phyloP scores from a whole-genome alignment of 2,329 filamentous ascomycete genomes.

The Graphilbum fragrans region DNA sequence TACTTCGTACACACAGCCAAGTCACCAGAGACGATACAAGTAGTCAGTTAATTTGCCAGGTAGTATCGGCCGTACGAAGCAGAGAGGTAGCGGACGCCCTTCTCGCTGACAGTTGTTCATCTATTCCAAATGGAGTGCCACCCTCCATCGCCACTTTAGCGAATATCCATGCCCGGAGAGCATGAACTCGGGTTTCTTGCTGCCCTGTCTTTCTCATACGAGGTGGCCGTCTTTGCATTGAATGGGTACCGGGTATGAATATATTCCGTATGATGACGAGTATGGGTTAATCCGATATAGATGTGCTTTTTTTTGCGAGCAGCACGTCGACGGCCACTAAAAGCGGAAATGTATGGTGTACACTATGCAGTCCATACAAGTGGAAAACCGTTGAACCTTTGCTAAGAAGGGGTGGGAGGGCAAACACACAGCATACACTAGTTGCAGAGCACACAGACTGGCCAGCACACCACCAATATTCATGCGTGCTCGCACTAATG shows the following conservation, averaged over 20 bases:
- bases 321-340: too few relatives aligned
- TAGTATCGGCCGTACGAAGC: conserved; percentile 8
- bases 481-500: too few relatives aligned
- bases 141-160: too few relatives aligned
- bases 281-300: background rate
- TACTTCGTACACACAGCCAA: background rate
- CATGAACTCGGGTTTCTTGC: too few relatives aligned
- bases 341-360: too few relatives aligned
- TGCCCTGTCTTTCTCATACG: background rate
- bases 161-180: too few relatives aligned
- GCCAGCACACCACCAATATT: too few relatives aligned
- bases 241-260: background rate
- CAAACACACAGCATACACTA: too few relatives aligned
- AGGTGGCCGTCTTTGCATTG: background rate
- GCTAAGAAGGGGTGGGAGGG: too few relatives aligned
- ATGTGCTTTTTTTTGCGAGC: background rate
- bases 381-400: too few relatives aligned
- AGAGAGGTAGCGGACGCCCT: conserved; percentile 1
- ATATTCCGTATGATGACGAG: background rate
- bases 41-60: conserved; percentile 7
- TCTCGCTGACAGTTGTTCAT: conserved; percentile 1
- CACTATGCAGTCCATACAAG: too few relatives aligned
- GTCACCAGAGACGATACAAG: background rate
- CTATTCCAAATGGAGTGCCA: conserved; percentile 5
- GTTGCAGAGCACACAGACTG: too few relatives aligned